Evolutionary conservation across 768 basidiomycete species (phyloP).

Genomic region (Thelephora aurantiotincta): DNA sequence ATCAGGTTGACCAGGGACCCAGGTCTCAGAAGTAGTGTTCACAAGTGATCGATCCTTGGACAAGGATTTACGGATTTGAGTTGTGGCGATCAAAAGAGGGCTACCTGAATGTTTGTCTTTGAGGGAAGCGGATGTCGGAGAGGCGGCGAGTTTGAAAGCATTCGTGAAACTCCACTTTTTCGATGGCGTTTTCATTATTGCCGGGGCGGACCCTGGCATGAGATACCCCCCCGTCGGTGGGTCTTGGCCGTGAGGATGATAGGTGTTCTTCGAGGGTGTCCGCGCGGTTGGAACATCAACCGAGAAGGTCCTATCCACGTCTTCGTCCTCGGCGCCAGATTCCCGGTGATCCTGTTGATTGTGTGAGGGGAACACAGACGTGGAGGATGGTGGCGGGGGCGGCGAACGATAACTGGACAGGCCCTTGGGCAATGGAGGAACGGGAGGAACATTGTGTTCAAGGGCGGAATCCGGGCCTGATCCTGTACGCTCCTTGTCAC

Average conservation of each 20-base stretch:
- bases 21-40: conserved; percentile 28
- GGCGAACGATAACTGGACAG: conserved; percentile 66
- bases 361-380: not conserved
- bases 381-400: conserved; percentile 19
- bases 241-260: conserved; percentile 21
- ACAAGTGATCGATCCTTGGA: conserved; percentile 50
- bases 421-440: conserved; percentile 87
- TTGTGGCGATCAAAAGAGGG: conserved; percentile 52
- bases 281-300: not conserved
- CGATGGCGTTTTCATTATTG: conserved; percentile 63
- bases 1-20: conserved; percentile 57
- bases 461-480: conserved; percentile 45
- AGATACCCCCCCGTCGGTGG: conserved; percentile 20
- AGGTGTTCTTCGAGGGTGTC: conserved; percentile 16
- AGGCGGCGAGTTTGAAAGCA: conserved; percentile 57
- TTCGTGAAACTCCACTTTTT: conserved; percentile 96
- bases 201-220: conserved; percentile 29
- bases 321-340: conserved; percentile 10
- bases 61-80: conserved; percentile 51
- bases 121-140: conserved; percentile 44
- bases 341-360: not conserved
- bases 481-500: conserved; percentile 55
- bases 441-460: conserved; percentile 69
- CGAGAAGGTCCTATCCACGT: not conserved
- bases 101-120: conserved; percentile 43